phyloP scores from a whole-genome alignment of 1,284 basidiomycete genomes.

The Wolfiporia cocos region DNA sequence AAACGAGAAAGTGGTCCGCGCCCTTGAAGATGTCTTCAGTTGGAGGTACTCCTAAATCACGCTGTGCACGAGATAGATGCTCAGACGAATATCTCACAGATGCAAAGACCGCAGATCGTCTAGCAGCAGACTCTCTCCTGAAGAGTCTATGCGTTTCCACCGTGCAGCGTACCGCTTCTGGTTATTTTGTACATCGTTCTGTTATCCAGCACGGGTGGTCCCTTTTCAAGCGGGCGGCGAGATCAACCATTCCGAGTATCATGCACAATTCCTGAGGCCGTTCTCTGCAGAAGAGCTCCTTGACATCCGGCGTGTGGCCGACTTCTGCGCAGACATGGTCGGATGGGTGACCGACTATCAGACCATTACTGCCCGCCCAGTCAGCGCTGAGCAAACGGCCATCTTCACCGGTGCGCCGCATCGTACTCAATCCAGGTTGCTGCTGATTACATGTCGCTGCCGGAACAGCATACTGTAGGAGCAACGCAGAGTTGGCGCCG shows the following conservation, averaged over 20 bases:
- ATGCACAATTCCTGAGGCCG: conserved; percentile 1
- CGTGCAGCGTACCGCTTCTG: conserved; percentile 28
- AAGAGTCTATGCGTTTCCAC: conserved; percentile 27
- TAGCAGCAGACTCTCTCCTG: conserved; percentile 17
- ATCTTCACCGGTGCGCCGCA: not conserved
- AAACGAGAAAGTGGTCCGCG: conserved; percentile 16
- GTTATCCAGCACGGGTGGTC: conserved; percentile 5
- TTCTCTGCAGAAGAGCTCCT: conserved; percentile 12
- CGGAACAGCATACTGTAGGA: too few species aligned
- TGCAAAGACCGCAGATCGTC: conserved; percentile 26
- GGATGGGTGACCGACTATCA: conserved; percentile 9
- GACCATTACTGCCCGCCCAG: too few species aligned
- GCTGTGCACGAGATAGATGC: too few species aligned
- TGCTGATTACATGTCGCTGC: too few species aligned
- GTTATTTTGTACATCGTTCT: conserved; percentile 12
- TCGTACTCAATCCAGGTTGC: too few species aligned
- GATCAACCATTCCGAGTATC: not conserved
- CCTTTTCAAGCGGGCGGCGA: conserved; percentile 9
- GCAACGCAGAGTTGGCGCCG: too few species aligned
- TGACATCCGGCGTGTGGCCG: conserved; percentile 6
- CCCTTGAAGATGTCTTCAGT: conserved; percentile 30
- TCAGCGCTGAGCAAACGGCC: too few species aligned
- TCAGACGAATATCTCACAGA: conserved; percentile 10
- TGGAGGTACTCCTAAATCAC: conserved; percentile 24
- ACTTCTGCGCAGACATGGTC: conserved; percentile 8